Base-by-base conservation (phyloP, 1,284 basidiomycete genomes). In the Fomitiporia mediterranea region DNA sequence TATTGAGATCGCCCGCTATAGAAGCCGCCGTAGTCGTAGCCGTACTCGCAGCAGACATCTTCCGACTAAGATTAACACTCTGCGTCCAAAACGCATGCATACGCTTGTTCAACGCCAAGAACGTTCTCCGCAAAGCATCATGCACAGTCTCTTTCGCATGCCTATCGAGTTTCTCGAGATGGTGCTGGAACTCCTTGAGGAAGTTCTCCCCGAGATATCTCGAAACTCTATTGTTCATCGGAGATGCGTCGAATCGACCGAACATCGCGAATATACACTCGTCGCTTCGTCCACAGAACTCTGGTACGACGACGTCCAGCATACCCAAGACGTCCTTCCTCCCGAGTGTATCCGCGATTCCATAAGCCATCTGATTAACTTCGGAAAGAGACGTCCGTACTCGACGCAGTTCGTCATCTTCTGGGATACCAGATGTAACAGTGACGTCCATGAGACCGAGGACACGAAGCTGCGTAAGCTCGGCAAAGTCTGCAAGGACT, bases 361-460 rank as follows among this genome's bases (percentile, higher is more conserved):
- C 97, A 66, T 99, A 99, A 15, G 89, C 86, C 92, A 99, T 94
- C 57, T 84, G 84, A 72, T 92, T 92, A 60, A 98, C 87, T 53
- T 92, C 90, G 2, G 92, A 94, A 44, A 88, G 79, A 4, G 95
- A 96, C 0, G 94, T 97, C 46, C 97, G 88, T 3, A 99, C 88
- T 6, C 97, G 89, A 28, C 94, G 85, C 55, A 95, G 89, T 57
- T 95, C 92, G 59, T 77, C 86, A 69, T 98, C 95, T 69, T 98
- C 96, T 0, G 94, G 94, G 27, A 96, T 79, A 4, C 75, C 86
- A 69, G 87, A 87, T 43, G 89, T 88, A 42, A 95, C 87, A 2
- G 95, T 98, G 59, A 99, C 94, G 69, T 99, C 97, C 91, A 99
- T 99, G 35, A 99, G 80, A 38, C 97, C 96, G 2, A 99, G 80